Base-by-base conservation (phyloP, 2,329 filamentous ascomycete genomes). In the Exophiala sideris region DNA sequence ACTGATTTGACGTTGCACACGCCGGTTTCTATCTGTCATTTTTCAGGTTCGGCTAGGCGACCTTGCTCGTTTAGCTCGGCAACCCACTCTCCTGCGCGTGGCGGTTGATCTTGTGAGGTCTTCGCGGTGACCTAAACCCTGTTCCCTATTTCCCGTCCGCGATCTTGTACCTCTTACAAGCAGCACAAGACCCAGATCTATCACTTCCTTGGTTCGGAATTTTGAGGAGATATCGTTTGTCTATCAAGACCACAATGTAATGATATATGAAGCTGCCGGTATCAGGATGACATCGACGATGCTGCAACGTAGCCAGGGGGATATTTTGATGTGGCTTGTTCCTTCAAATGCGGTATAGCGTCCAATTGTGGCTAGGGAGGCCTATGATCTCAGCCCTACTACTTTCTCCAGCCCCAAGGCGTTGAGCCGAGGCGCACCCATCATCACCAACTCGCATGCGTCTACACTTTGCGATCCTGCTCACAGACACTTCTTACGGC, bases 1-100 rank as follows among this genome's bases (percentile, higher is more conserved):
- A 48, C 62, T 64, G 52, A 64, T 54, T 45, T 61, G 62, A 52
- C 57, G 59, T 58, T 58, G 59, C 41, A 64, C 58, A 50, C 62
- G 59, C 35, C 60, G 58, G 54, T 49, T 56, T 54, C 60, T 54
- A 53, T 64, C 62, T 55, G 62, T 50, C 62, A 64, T 64, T 39
- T 49, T 41, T 46, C 18, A 52, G 39, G 59, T 56, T 53, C 51
- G 54, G 57, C 54, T 57, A 56, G 45, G 42, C 35, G 48, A 40
- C 51, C 18, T 50, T 34, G 47, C 29, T 51, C 40, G 38, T 34
- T 35, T 56, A 47, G 54, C 45, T 53, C 50, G 41, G 48, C 29
- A 16, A 29, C 16, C 48, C 48, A 45, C 38, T 49, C 14, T 45
- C 36, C 52, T 50, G 51, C 52, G 48, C 49, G 44, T 51, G 52